Evolutionary conservation across 148 eudicot species (phyloP), one percentile per base, ranked within the genome.

Genomic region (Dianthus caryophyllus): DNA sequence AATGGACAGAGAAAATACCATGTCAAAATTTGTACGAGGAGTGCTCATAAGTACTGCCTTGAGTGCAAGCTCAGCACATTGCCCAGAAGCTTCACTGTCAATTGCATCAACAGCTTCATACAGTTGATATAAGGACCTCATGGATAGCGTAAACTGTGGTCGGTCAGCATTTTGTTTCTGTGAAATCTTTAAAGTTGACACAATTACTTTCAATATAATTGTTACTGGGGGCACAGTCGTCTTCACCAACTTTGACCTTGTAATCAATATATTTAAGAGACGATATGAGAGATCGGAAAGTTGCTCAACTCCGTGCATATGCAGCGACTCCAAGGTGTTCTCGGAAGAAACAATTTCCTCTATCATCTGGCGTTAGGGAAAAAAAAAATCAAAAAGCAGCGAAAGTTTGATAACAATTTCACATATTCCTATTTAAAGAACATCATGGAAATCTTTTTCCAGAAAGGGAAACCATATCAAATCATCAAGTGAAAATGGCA

Each of bases 241-340:
- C 67, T 69, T 66, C 21, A 68, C 64, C 59, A 78, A 64, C 68
- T 74, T 74, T 56, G 71, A 71, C 66, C 77, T 67, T 61, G 80
- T 77, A 71, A 75, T 81, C 69, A 90, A 75, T 59, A 94, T 72
- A 77, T 81, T 74, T 70, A 73, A 80, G 30, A 94, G 71, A 49
- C 82, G 84, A 71, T 81, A 72, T 38, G 90, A 71, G 61, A 94
- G 86, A 73, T 88, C 96, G 24, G 93, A 77, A 71, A 94, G 86
- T 83, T 94, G 92, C 75, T 94, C 97, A 63, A 84, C 75, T 46
- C 86, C 84, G 70, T 73, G 61, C 68, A 73, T 81, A 64, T 84
- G 82, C 81, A 94, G 68, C 90, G 92, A 94, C 71, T 90, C 89
- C 38, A 65, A 70, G 52, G 49, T 80, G 60, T 71, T 72, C 62